Evolutionary conservation across 2,329 filamentous ascomycete species (phyloP).

Genomic region (Penicillium sp.): DNA sequence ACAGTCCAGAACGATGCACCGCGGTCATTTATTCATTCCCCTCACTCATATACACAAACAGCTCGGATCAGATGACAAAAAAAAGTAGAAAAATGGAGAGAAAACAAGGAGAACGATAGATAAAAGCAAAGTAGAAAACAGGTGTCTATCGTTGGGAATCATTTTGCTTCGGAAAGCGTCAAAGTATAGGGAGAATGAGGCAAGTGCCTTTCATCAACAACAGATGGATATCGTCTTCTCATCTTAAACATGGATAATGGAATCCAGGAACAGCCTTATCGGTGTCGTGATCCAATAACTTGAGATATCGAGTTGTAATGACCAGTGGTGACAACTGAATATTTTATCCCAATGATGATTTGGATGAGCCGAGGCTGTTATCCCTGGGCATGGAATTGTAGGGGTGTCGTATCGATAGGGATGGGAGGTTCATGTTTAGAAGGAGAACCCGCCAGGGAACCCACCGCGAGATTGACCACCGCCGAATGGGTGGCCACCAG

Average conservation of each 20-base stretch:
- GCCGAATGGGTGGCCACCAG: slow-evolving; percentile 48
- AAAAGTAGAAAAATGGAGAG: neutral
- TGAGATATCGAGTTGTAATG: neutral
- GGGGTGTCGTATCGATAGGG: neutral
- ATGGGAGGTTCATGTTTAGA: slow-evolving; percentile 39
- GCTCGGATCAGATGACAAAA: neutral
- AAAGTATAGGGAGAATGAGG: neutral
- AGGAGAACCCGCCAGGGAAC: slow-evolving; percentile 59
- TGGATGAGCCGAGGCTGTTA: neutral
- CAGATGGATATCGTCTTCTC: neutral
- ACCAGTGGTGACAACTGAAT: neutral
- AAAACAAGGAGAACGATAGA: neutral
- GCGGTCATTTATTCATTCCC: slow-evolving; percentile 16
- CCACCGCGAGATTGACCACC: slow-evolving; percentile 39
- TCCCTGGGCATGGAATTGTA: neutral
- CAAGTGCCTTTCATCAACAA: neutral
- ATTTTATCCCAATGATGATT: neutral
- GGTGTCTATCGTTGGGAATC: slow-evolving; percentile 4
- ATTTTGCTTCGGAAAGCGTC: neutral
- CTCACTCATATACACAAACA: slow-evolving; percentile 12
- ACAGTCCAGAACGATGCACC: slow-evolving; percentile 10
- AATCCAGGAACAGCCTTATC: neutral
- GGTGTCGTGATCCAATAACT: neutral
- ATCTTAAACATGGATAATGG: neutral
- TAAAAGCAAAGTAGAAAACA: neutral